These are phyloP conservation scores for Taxillus chinensis DNA, from an alignment of 164 flowering plant species.

Conservation along the genomic window DNA sequence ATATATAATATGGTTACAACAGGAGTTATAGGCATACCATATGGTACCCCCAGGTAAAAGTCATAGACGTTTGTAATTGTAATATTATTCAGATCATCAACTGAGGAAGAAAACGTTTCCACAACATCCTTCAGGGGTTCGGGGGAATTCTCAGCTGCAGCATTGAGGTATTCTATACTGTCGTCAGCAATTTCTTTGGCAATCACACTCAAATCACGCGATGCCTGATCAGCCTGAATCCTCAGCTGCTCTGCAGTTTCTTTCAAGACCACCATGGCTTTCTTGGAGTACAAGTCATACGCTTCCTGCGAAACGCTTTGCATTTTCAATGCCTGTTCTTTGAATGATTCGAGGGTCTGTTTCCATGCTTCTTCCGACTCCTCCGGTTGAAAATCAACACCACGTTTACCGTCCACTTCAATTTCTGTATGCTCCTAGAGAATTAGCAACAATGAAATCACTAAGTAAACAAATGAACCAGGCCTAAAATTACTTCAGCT, in stretches of 20 bases:
- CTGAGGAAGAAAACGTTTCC: slow-evolving; percentile 51
- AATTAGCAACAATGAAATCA: slow-evolving; percentile 1
- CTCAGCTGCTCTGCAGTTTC: slow-evolving; percentile 62
- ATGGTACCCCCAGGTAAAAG: slow-evolving; percentile 82
- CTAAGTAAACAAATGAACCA: not conserved
- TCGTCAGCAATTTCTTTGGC: slow-evolving; percentile 57
- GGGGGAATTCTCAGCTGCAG: slow-evolving; percentile 59
- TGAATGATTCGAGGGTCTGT: slow-evolving; percentile 51
- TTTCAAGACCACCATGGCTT: slow-evolving; percentile 45
- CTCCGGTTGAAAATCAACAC: slow-evolving; percentile 21
- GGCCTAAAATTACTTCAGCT: not conserved
- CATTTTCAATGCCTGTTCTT: slow-evolving; percentile 74
- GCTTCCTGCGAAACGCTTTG: slow-evolving; percentile 74
- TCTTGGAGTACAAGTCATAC: slow-evolving; percentile 56
- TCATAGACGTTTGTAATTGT: slow-evolving; percentile 51
- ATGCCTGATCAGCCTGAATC: slow-evolving; percentile 73
- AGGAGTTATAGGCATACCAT: slow-evolving; percentile 42
- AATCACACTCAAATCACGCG: slow-evolving; percentile 42
- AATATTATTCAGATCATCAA: slow-evolving; percentile 36
- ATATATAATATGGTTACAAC: no score
- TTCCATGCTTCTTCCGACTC: slow-evolving; percentile 73
- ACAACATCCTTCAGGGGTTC: slow-evolving; percentile 76
- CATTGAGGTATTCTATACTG: slow-evolving; percentile 53
- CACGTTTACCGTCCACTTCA: slow-evolving; percentile 42
- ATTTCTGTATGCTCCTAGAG: slow-evolving; percentile 45